Percentiles rank a stretch among this genome's conserved stretches.
Conservation (phyloP, 78 protist species). For the Monocercomonoides exilis region DNA sequence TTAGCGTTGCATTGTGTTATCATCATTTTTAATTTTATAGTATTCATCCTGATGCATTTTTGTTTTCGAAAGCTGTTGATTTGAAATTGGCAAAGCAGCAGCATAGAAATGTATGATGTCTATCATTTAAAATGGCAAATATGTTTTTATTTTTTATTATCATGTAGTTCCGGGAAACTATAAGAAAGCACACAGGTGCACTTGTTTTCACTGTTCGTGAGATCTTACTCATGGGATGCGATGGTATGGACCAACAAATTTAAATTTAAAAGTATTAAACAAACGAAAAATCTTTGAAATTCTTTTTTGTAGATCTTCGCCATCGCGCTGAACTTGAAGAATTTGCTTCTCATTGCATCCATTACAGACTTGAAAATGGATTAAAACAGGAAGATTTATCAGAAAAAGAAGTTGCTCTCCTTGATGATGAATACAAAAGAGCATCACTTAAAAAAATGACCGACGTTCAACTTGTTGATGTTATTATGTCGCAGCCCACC, state of each 20-base stretch:
- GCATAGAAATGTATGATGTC: not conserved
- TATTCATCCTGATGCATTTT: constrained; percentile 22
- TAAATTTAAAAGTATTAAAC: too few relatives aligned
- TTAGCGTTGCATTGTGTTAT: not conserved
- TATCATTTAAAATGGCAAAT: not conserved
- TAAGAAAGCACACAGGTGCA: not conserved
- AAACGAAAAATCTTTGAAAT: too few relatives aligned
- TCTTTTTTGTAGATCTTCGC: not conserved
- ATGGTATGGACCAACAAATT: not conserved
- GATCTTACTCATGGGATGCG: constrained; percentile 9
- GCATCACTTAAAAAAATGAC: not conserved
- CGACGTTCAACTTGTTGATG: not conserved
- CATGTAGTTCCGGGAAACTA: not conserved
- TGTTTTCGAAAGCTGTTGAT: constrained; percentile 25
- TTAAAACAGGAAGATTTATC: not conserved
- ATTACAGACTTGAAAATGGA: not conserved
- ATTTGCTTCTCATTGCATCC: not conserved
- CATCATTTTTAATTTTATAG: not conserved
- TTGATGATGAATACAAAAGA: constrained; percentile 19
- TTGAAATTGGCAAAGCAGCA: not conserved
- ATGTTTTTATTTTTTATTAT: not conserved
- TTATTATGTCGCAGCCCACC: constrained; percentile 8
- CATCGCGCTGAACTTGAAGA: constrained; percentile 7
- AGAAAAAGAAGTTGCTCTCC: not conserved
- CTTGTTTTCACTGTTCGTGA: constrained; percentile 20